Evolutionary conservation across 345 rosid genomes (phyloP).

Genomic region (Streptanthus diversifolius): DNA sequence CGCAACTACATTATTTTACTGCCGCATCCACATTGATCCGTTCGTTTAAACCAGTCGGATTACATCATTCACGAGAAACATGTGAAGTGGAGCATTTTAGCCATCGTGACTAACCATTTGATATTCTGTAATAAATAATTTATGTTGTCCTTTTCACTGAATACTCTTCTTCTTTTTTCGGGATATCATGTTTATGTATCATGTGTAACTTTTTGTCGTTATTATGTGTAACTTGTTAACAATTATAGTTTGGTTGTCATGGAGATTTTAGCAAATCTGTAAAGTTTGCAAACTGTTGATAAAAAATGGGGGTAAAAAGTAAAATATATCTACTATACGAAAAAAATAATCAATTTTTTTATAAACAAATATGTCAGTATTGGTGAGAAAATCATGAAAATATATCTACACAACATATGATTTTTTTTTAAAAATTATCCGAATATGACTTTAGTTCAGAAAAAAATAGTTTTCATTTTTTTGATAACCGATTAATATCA

Average conservation of each 20-base stretch:
- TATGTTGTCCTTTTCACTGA: constrained; percentile 20
- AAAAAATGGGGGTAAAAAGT: neutral
- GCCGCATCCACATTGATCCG: too few species aligned
- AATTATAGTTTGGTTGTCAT: neutral
- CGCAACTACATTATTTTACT: too few species aligned
- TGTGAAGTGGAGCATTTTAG: constrained; percentile 31
- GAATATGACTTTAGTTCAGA: neutral
- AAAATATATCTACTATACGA: neutral
- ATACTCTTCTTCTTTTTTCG: constrained; percentile 17
- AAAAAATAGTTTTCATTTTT: neutral
- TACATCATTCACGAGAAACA: constrained; percentile 27
- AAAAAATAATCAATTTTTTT: neutral
- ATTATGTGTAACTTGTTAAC: neutral
- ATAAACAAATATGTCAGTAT: neutral
- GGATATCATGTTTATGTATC: neutral
- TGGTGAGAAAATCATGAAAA: neutral
- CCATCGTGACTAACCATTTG: constrained; percentile 26
- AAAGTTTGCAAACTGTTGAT: neutral
- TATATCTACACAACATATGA: too few species aligned
- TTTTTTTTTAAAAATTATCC: neutral
- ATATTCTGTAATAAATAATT: neutral
- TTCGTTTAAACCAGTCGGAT: too few species aligned
- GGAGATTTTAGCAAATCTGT: neutral
- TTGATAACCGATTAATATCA: neutral
- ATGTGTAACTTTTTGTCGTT: neutral